Evolutionary conservation across 129 eudicot genomes (phyloP).

Genomic region (Tanacetum coccineum): DNA sequence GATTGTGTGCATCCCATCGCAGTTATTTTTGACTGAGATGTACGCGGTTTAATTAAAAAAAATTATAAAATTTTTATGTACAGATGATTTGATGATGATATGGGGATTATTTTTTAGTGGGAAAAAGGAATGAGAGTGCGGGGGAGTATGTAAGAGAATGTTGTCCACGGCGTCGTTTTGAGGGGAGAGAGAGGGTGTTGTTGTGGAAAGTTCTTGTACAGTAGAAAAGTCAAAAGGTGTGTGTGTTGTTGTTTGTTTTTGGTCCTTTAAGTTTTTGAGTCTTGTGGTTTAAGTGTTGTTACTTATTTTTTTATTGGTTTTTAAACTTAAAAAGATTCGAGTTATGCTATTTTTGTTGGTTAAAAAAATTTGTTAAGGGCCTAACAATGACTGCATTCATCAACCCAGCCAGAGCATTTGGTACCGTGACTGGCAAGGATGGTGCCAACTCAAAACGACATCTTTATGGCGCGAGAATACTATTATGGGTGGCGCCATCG

Average conservation of each 20-base stretch:
- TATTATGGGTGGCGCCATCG: too few relatives aligned
- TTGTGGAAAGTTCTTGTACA: constrained; percentile 21
- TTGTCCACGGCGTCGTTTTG: constrained; percentile 23
- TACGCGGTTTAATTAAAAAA: too few relatives aligned
- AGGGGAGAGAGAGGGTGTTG: constrained; percentile 1
- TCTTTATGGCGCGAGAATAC: too few relatives aligned
- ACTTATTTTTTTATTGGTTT: too few relatives aligned
- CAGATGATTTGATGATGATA: not conserved
- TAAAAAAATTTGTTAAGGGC: too few relatives aligned
- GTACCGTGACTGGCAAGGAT: too few relatives aligned
- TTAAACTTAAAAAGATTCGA: too few relatives aligned
- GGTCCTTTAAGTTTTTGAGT: not conserved
- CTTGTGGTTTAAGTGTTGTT: not conserved
- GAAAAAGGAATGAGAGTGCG: constrained; percentile 22
- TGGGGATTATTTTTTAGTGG: not conserved
- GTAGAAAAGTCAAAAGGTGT: constrained; percentile 23
- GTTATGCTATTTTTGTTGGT: too few relatives aligned
- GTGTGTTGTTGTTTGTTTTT: constrained; percentile 12
- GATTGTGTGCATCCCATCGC: constrained; percentile 93
- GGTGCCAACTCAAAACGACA: too few relatives aligned
- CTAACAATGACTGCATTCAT: too few relatives aligned
- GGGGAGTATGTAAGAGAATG: constrained; percentile 7
- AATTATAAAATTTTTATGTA: not conserved
- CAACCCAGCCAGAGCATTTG: too few relatives aligned
- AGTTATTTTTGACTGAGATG: not conserved